A percentile compares a stretch with the other conserved stretches of the same genome.
phyloP scores from a whole-genome alignment of 1,139 yeast genomes.

The Sugiyamaella novakii region DNA sequence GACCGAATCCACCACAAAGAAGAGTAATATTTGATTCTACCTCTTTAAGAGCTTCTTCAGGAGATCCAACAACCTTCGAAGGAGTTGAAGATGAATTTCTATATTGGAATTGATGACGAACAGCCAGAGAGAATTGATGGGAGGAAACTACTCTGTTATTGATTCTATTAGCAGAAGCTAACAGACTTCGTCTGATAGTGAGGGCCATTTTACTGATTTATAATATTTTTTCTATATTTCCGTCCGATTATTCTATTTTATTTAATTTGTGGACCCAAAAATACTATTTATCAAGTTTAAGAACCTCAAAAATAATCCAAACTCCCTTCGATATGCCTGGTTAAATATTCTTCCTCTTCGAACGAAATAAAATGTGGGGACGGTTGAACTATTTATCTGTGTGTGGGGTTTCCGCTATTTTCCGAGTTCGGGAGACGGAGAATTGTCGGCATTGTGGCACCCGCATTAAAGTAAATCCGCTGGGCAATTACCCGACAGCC shows the following conservation, averaged over 20 bases:
- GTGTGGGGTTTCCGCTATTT: constrained; percentile 11
- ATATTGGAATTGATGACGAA: constrained; percentile 9
- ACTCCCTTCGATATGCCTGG: background rate
- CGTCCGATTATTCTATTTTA: background rate
- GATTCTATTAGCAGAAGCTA: background rate
- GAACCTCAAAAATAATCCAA: background rate
- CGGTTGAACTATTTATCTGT: constrained; percentile 2
- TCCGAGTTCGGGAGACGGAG: constrained; percentile 5
- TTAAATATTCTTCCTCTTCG: constrained; percentile 7
- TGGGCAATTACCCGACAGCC: background rate
- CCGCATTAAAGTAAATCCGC: too few relatives aligned
- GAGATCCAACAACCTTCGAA: constrained; percentile 20
- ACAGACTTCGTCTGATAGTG: background rate
- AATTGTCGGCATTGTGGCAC: constrained; percentile 1
- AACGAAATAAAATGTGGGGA: constrained; percentile 6
- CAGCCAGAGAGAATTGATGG: background rate
- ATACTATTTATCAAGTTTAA: too few relatives aligned
- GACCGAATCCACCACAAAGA: constrained; percentile 55
- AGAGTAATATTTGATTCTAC: constrained; percentile 43
- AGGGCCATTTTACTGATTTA: constrained; percentile 6
- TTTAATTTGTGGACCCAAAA: background rate
- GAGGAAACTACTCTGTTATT: constrained; percentile 3
- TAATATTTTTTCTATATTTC: background rate
- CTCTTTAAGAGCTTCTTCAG: constrained; percentile 28
- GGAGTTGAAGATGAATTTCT: constrained; percentile 9